Percentiles rank a stretch among this genome's conserved stretches.
Conservation (phyloP, 768 basidiomycete species). For the Termitomyces sp. region DNA sequence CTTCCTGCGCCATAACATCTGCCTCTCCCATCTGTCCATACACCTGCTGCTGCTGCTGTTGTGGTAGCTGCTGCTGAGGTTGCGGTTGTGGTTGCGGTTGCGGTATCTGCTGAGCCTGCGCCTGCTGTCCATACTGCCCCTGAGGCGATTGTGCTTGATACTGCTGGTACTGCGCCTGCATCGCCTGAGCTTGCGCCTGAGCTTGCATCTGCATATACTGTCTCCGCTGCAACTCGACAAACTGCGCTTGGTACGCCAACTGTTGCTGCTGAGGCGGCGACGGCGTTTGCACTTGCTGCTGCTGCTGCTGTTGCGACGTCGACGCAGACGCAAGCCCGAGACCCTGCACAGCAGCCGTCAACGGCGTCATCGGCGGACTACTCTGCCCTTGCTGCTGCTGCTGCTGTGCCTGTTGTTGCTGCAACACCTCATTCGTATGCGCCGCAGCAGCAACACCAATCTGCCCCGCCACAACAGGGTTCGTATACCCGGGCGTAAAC, state of each 20-base stretch:
- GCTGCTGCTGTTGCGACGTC: constrained; percentile 6
- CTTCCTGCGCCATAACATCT: constrained; percentile 16
- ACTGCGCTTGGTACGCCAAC: constrained; percentile 18
- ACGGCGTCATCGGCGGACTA: constrained; percentile 16
- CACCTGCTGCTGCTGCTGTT: constrained; percentile 10
- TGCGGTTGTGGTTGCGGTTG: constrained; percentile 9
- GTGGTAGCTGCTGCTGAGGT: constrained; percentile 8
- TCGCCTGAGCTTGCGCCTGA: constrained; percentile 9
- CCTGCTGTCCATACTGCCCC: background rate
- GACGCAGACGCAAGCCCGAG: constrained; percentile 14
- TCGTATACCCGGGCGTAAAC: constrained; percentile 15
- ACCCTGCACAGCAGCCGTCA: constrained; percentile 20
- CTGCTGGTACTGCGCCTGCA: constrained; percentile 14
- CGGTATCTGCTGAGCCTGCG: constrained; percentile 12
- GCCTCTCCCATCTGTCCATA: background rate
- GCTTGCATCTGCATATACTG: constrained; percentile 25
- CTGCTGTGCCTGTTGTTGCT: background rate
- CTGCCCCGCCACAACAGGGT: background rate
- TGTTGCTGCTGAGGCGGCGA: constrained; percentile 14
- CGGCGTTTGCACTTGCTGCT: background rate
- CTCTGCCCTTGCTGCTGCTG: background rate
- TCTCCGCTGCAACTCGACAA: constrained; percentile 16
- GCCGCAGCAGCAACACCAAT: background rate
- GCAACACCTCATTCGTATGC: background rate
- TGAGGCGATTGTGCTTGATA: constrained; percentile 6